A percentile compares a stretch with the other conserved stretches of the same genome.
These are phyloP conservation scores for Lichtheimia ornata DNA, from an alignment of 371 early-diverging fungal species.

Conservation along the genomic window DNA sequence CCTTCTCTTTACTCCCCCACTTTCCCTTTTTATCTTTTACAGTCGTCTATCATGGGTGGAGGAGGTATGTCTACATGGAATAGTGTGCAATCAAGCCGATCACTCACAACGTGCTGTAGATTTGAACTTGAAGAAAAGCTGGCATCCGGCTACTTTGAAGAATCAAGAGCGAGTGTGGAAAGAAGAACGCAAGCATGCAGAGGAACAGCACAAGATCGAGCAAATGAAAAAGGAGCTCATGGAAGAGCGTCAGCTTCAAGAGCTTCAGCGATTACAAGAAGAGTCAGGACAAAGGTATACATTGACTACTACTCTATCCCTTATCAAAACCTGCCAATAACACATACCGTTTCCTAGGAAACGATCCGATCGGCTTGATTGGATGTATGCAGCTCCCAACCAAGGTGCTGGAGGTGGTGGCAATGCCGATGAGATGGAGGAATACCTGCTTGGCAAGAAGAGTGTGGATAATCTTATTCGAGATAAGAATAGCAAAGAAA, in stretches of 20 bases:
- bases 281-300: slow-evolving; percentile 69
- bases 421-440: slow-evolving; percentile 77
- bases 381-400: slow-evolving; percentile 92
- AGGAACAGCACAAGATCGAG: slow-evolving; percentile 84
- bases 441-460: slow-evolving; percentile 88
- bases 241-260: slow-evolving; percentile 88
- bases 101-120: slow-evolving; percentile 25
- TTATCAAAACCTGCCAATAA: not conserved
- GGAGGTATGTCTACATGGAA: slow-evolving; percentile 1
- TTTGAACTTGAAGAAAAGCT: slow-evolving; percentile 90
- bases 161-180: slow-evolving; percentile 94
- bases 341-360: slow-evolving; percentile 40
- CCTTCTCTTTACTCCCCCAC: not conserved
- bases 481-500: slow-evolving; percentile 45
- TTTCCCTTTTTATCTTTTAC: not conserved
- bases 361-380: slow-evolving; percentile 80
- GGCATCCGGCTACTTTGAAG: slow-evolving; percentile 93
- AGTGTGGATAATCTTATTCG: slow-evolving; percentile 74
- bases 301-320: slow-evolving; percentile 3
- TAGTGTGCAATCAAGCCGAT: not conserved
- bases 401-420: slow-evolving; percentile 48
- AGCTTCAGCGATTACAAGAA: slow-evolving; percentile 82
- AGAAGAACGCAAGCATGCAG: slow-evolving; percentile 80
- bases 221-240: slow-evolving; percentile 90
- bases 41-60: slow-evolving; percentile 8